phyloP scores from a whole-genome alignment of 345 rosid genomes.

The Lepidium aucheri region DNA sequence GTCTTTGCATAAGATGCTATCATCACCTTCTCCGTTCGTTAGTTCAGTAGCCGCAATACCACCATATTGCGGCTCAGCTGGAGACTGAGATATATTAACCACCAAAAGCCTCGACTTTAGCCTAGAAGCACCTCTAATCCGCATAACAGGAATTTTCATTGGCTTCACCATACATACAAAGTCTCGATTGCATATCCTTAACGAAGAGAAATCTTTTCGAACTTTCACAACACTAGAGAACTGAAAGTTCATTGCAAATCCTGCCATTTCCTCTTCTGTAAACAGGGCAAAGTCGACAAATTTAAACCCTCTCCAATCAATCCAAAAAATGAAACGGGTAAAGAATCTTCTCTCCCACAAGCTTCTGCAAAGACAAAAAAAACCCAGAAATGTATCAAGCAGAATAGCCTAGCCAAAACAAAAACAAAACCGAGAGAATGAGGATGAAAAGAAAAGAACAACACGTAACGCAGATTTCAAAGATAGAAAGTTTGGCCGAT shows the following conservation, averaged over 20 bases:
- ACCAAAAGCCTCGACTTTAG: constrained; percentile 33
- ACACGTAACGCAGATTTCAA: neutral
- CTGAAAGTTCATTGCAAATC: constrained; percentile 30
- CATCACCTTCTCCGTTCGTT: constrained; percentile 16
- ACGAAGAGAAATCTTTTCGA: constrained; percentile 20
- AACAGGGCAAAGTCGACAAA: constrained; percentile 30
- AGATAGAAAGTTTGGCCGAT: neutral
- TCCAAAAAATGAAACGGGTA: neutral
- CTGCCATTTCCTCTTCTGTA: constrained; percentile 33
- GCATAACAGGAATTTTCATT: constrained; percentile 21
- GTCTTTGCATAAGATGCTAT: constrained; percentile 9
- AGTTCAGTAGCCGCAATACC: neutral
- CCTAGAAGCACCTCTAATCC: constrained; percentile 14
- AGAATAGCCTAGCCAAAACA: neutral
- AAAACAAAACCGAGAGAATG: neutral
- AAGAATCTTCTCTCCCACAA: neutral
- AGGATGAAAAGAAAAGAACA: neutral
- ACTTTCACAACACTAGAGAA: constrained; percentile 22
- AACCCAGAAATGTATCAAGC: neutral
- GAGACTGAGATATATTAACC: constrained; percentile 34
- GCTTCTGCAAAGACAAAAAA: constrained; percentile 10
- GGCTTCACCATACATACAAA: constrained; percentile 16
- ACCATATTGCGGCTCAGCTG: constrained; percentile 28
- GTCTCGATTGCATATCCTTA: constrained; percentile 22
- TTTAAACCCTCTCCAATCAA: constrained; percentile 1